These are phyloP conservation scores for Leccinum truebloodii DNA, from an alignment of 768 basidiomycete genomes.

Conservation along the genomic window DNA sequence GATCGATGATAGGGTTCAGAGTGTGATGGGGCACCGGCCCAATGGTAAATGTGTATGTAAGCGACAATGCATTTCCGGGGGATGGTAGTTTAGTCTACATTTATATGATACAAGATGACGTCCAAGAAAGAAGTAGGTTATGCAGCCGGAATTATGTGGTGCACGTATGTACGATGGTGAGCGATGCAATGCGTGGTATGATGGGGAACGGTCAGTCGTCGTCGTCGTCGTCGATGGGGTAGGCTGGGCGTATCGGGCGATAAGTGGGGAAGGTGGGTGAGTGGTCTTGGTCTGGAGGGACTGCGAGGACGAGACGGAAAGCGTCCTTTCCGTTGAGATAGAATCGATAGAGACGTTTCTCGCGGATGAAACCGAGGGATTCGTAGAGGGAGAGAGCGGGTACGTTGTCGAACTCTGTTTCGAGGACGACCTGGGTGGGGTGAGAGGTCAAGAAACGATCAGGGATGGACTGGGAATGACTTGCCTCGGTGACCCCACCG, in stretches of 20 bases:
- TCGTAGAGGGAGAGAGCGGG: conserved; percentile 89
- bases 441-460: neutral
- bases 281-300: conserved; percentile 42
- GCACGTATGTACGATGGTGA: conserved; percentile 14
- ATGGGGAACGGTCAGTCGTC: conserved; percentile 14
- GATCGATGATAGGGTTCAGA: conserved; percentile 1
- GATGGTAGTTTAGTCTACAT: conserved; percentile 10
- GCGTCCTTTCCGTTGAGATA: conserved; percentile 98
- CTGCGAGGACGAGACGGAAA: conserved; percentile 73
- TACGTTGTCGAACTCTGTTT: conserved; percentile 93
- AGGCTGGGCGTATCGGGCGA: conserved; percentile 22
- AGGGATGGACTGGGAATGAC: conserved; percentile 23
- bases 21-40: neutral
- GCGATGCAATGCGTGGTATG: conserved; percentile 18
- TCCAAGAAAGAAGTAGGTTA: conserved; percentile 5
- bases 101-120: conserved; percentile 8
- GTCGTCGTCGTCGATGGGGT: conserved; percentile 29
- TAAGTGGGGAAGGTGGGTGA: conserved; percentile 12
- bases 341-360: conserved; percentile 92
- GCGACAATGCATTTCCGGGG: neutral
- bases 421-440: conserved; percentile 74
- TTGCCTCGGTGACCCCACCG: conserved; percentile 83
- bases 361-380: conserved; percentile 90
- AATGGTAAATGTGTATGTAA: too few relatives aligned
- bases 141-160: conserved; percentile 8